Conservation (phyloP, 73 alveolate genomes). For the Breviolum minutum region DNA sequence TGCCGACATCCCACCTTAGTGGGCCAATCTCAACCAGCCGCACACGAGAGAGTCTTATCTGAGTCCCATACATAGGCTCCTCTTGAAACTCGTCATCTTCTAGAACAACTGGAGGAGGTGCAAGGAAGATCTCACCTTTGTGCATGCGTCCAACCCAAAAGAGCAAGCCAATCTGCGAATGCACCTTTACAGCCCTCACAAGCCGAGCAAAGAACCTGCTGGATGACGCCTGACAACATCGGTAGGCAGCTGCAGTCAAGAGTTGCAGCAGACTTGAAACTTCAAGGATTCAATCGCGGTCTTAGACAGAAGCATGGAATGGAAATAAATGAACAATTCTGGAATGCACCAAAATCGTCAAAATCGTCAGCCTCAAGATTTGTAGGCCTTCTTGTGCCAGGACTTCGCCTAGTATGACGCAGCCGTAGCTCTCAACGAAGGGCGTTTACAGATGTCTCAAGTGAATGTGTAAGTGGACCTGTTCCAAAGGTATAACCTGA, state of each 20-base stretch:
- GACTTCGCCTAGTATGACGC: slow-evolving; percentile 10
- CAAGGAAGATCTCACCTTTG: slow-evolving; percentile 63
- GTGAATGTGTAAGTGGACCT: too few species aligned
- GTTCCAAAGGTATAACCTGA: neutral
- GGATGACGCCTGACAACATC: slow-evolving; percentile 47
- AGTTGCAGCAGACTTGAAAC: too few species aligned
- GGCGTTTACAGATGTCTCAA: neutral
- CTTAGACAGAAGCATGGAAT: too few species aligned
- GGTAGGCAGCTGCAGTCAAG: too few species aligned
- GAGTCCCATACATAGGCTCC: slow-evolving; percentile 34
- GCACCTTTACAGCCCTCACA: neutral
- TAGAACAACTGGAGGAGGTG: slow-evolving; percentile 73
- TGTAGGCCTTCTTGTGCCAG: slow-evolving; percentile 76
- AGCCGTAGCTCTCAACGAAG: neutral
- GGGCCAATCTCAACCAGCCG: neutral
- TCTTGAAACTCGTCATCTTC: slow-evolving; percentile 64
- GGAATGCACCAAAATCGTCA: neutral
- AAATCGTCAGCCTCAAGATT: slow-evolving; percentile 24
- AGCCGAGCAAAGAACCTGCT: slow-evolving; percentile 41
- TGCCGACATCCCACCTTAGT: slow-evolving; percentile 52
- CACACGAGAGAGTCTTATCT: neutral
- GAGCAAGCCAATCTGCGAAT: neutral
- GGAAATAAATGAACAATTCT: neutral
- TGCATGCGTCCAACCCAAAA: neutral
- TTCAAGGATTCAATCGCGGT: too few species aligned